Evolutionary conservation across 2,329 filamentous ascomycete species (phyloP).

Genomic region (Pestalotiopsis sp.): DNA sequence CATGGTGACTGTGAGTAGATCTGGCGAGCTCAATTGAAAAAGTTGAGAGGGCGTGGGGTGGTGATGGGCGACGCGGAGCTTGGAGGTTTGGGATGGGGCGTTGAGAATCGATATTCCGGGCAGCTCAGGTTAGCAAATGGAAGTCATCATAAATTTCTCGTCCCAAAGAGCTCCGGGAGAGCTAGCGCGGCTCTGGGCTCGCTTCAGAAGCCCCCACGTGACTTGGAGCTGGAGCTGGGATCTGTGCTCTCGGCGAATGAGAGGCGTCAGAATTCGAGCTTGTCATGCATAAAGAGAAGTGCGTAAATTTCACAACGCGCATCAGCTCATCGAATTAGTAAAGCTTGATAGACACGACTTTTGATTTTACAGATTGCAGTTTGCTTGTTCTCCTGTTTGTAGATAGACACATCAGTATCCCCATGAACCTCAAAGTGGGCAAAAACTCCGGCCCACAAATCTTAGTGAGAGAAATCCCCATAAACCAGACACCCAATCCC

Average conservation of each 20-base stretch:
- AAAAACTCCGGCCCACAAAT: not conserved
- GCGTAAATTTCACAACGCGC: not conserved
- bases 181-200: slow-evolving; percentile 10
- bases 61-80: slow-evolving; percentile 13
- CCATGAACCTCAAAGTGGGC: not conserved
- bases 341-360: not conserved
- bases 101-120: slow-evolving; percentile 7
- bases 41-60: not conserved
- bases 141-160: slow-evolving; percentile 39
- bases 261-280: not conserved
- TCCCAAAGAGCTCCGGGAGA: slow-evolving; percentile 17
- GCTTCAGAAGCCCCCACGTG: slow-evolving; percentile 1
- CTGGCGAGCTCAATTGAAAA: slow-evolving; percentile 16
- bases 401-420: not conserved
- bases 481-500: not conserved
- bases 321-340: not conserved
- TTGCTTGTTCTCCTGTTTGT: not conserved
- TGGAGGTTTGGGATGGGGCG: slow-evolving; percentile 12
- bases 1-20: slow-evolving; percentile 59
- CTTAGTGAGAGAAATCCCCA: not conserved
- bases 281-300: not conserved
- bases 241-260: slow-evolving; percentile 1
- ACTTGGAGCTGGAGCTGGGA: not conserved
- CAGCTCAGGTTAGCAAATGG: slow-evolving; percentile 19
- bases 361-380: not conserved